These are phyloP conservation scores for Magnolia officinalis DNA, from an alignment of 164 flowering plant genomes.

Conservation along the genomic window DNA sequence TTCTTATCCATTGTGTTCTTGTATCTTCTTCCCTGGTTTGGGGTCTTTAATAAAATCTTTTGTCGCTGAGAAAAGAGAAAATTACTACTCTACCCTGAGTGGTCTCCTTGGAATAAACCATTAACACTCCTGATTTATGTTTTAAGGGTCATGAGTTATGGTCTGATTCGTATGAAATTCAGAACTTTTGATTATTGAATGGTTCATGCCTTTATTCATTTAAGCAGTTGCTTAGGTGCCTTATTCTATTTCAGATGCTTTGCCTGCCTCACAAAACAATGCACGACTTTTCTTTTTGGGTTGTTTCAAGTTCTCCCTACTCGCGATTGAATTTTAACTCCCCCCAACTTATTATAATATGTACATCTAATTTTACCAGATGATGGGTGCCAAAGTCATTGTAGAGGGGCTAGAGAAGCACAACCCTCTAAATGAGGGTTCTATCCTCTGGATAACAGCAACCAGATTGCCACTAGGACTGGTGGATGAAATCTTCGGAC, in stretches of 20 bases:
- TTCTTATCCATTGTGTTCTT: no score
- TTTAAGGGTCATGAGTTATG: no score
- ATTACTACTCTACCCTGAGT: no score
- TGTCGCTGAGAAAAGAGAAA: no score
- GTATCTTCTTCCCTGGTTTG: no score
- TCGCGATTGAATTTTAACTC: not conserved
- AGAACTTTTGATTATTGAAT: no score
- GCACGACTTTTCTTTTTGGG: not conserved
- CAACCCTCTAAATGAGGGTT: slow-evolving; percentile 86
- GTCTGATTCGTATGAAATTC: no score
- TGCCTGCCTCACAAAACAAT: not conserved
- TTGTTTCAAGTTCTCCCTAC: not conserved
- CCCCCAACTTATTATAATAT: not conserved
- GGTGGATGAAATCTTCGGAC: slow-evolving; percentile 93
- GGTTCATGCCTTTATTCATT: no score
- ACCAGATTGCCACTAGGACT: slow-evolving; percentile 63
- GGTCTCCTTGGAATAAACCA: no score
- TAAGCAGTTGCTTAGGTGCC: not conserved
- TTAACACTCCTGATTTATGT: no score
- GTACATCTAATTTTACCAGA: slow-evolving; percentile 32
- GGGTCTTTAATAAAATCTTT: no score
- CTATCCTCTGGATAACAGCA: slow-evolving; percentile 89
- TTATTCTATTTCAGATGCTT: not conserved
- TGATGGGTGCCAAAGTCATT: slow-evolving; percentile 66
- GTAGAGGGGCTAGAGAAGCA: slow-evolving; percentile 92